Conservation (phyloP, 352 stramenopile species). For the Hyaloperonospora brassicae region DNA sequence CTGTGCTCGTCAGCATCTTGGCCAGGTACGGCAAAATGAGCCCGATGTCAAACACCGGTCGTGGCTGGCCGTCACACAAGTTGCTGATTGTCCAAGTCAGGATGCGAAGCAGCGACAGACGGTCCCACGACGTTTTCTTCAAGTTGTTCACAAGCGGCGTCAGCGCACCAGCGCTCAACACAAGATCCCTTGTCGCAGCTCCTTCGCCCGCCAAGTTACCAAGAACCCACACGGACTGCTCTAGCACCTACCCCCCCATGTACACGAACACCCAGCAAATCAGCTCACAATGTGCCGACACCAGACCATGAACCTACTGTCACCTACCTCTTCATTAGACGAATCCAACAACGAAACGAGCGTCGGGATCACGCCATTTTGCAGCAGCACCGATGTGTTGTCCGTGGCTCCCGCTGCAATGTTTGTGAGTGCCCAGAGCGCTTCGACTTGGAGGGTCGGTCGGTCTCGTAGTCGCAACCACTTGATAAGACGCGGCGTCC, state of each 20-base stretch:
- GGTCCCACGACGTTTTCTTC: constrained; percentile 79
- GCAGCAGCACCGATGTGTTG: constrained; percentile 88
- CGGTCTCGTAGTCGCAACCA: constrained; percentile 73
- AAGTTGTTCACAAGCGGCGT: constrained; percentile 83
- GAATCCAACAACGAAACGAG: constrained; percentile 88
- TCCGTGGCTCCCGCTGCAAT: constrained; percentile 89
- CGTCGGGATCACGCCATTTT: constrained; percentile 88
- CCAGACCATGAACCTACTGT: constrained; percentile 13
- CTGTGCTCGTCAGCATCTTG: constrained; percentile 89
- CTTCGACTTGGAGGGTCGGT: constrained; percentile 87
- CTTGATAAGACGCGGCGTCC: constrained; percentile 80
- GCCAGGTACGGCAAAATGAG: constrained; percentile 81
- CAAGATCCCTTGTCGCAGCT: constrained; percentile 77
- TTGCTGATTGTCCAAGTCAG: constrained; percentile 91
- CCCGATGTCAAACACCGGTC: constrained; percentile 85
- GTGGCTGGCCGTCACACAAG: constrained; percentile 86
- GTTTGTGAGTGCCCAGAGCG: constrained; percentile 92
- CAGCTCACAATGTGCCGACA: constrained; percentile 19
- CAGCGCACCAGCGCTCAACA: constrained; percentile 80
- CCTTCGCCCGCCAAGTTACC: constrained; percentile 89
- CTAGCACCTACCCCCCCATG: constrained; percentile 63
- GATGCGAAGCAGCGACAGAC: constrained; percentile 83
- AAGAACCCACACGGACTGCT: constrained; percentile 91
- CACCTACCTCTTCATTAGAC: constrained; percentile 82
- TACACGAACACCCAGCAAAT: constrained; percentile 25